These are phyloP conservation scores for Monilinia vaccinii-corymbosi DNA, from an alignment of 2,329 filamentous ascomycete species.

Conservation along the genomic window DNA sequence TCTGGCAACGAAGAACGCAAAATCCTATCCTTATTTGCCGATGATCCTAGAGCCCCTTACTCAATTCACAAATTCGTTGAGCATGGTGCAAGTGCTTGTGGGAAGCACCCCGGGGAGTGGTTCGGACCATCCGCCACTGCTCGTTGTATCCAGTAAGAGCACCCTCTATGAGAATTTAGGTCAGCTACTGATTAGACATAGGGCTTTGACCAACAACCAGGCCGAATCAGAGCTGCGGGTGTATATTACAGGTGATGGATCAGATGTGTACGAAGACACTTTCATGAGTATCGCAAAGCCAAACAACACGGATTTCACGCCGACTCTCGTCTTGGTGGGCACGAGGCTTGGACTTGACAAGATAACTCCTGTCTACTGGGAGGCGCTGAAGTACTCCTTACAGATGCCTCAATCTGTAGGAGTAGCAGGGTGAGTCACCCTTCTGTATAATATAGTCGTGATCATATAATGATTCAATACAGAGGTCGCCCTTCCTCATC, in stretches of 20 bases:
- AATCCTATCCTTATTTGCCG: constrained; percentile 76
- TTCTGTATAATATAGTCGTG: not conserved
- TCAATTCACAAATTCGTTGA: constrained; percentile 92
- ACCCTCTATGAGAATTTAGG: not conserved
- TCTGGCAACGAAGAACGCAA: constrained; percentile 52
- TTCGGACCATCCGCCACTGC: constrained; percentile 97
- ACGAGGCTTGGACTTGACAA: constrained; percentile 89
- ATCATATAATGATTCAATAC: constrained; percentile 11
- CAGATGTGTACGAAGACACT: constrained; percentile 86
- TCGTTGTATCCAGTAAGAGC: constrained; percentile 76
- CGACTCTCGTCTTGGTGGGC: constrained; percentile 81
- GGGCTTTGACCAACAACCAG: constrained; percentile 63
- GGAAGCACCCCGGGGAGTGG: constrained; percentile 95
- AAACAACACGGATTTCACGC: constrained; percentile 57
- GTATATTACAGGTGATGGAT: constrained; percentile 81
- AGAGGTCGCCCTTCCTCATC: constrained; percentile 81
- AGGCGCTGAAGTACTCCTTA: constrained; percentile 75
- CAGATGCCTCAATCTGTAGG: constrained; percentile 90
- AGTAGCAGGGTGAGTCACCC: constrained; percentile 67
- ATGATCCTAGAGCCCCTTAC: constrained; percentile 77
- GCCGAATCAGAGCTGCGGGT: constrained; percentile 59
- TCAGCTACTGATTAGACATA: constrained; percentile 31
- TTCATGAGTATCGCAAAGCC: constrained; percentile 71
- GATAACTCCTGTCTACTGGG: constrained; percentile 90
- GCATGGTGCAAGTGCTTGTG: constrained; percentile 77